phyloP scores from a whole-genome alignment of 176 grass and related monocot genomes.

The Bolboschoenus planiculmis region DNA sequence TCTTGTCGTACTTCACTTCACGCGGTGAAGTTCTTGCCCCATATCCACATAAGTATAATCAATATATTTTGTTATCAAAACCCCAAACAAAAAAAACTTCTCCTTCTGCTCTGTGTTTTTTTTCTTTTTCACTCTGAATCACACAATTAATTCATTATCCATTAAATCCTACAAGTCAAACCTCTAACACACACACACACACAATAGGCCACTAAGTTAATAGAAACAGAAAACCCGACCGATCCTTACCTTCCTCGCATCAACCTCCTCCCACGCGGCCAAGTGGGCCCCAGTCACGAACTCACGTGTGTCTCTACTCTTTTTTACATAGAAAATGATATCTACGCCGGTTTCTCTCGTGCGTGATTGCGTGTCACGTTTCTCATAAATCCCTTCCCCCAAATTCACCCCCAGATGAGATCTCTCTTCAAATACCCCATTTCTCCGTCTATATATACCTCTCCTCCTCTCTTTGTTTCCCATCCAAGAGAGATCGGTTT shows the following conservation, averaged over 20 bases:
- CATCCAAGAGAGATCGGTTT: background rate
- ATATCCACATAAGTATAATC: too few species aligned
- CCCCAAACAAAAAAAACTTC: too few species aligned
- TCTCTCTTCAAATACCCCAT: background rate
- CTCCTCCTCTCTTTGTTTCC: background rate
- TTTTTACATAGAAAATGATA: background rate
- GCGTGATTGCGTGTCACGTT: background rate
- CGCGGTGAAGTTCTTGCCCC: too few species aligned
- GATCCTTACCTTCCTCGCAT: constrained; percentile 2
- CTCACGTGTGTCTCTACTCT: background rate
- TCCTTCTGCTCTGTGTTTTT: too few species aligned
- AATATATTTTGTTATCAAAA: too few species aligned
- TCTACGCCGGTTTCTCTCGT: background rate
- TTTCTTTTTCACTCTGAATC: too few species aligned
- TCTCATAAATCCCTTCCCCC: too few species aligned
- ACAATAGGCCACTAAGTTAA: background rate
- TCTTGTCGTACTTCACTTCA: too few species aligned
- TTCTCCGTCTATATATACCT: background rate
- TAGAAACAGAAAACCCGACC: background rate
- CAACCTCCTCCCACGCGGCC: background rate
- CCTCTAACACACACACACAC: too few species aligned
- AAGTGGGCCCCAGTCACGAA: too few species aligned
- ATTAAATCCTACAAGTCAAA: too few species aligned
- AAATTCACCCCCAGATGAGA: background rate
- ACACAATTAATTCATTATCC: too few species aligned